Conservation (phyloP, 768 basidiomycete genomes). For the Scleroderma citrinum region DNA sequence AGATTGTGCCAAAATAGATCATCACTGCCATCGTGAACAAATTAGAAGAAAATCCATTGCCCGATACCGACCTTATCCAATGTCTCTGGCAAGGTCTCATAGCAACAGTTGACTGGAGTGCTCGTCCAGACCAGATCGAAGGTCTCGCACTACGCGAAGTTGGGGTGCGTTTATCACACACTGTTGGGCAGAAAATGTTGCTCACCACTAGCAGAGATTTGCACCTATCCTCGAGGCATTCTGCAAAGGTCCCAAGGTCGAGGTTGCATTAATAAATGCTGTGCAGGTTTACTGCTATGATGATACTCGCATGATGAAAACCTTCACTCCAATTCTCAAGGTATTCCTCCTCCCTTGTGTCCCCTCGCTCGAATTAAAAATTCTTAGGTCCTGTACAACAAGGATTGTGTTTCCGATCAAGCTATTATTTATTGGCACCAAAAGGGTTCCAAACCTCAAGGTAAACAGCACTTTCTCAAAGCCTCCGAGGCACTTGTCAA, state of each 20-base stretch:
- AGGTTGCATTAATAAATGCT: conserved; percentile 91
- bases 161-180: conserved; percentile 47
- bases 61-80: conserved; percentile 77
- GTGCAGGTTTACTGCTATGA: conserved; percentile 97
- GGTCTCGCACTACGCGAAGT: conserved; percentile 84
- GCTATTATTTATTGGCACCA: conserved; percentile 98
- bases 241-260: conserved; percentile 79
- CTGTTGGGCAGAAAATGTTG: too few relatives aligned
- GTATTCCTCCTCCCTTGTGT: conserved; percentile 29
- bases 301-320: conserved; percentile 90
- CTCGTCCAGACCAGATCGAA: conserved; percentile 89
- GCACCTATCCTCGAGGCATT: conserved; percentile 86
- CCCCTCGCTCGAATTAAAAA: not conserved
- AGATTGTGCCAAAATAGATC: conserved; percentile 45
- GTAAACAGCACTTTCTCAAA: conserved; percentile 92
- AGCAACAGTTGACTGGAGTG: conserved; percentile 81
- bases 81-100: conserved; percentile 94
- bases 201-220: conserved; percentile 51
- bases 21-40: conserved; percentile 63
- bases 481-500: conserved; percentile 85
- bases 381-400: conserved; percentile 85
- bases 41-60: conserved; percentile 76
- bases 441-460: conserved; percentile 95
- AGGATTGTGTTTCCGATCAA: conserved; percentile 91
- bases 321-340: conserved; percentile 94